Evolutionary conservation across 495 filamentous ascomycete species (phyloP).

Genomic region (Baudoinia panamericana): DNA sequence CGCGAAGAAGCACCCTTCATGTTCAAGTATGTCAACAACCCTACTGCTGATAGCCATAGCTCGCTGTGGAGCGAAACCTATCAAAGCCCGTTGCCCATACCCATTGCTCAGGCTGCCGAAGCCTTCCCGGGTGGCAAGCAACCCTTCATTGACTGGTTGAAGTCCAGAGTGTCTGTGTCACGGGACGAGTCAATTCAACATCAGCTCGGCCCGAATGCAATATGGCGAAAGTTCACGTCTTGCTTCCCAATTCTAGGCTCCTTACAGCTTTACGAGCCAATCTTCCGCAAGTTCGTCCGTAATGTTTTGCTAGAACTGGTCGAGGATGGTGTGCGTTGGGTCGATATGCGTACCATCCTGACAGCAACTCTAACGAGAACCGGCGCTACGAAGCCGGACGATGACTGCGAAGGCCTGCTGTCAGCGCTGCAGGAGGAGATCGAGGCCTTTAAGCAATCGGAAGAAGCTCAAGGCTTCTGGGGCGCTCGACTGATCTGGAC

Average conservation of each 20-base stretch:
- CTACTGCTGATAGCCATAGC: slow-evolving; percentile 8
- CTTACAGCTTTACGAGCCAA: slow-evolving; percentile 79
- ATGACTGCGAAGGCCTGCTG: slow-evolving; percentile 52
- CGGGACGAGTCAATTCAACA: slow-evolving; percentile 61
- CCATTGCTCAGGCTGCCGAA: slow-evolving; percentile 51
- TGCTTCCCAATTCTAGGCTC: slow-evolving; percentile 58
- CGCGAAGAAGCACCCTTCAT: slow-evolving; percentile 36
- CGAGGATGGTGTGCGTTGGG: slow-evolving; percentile 69
- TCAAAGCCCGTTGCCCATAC: slow-evolving; percentile 38
- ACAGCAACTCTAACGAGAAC: slow-evolving; percentile 45
- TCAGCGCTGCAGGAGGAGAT: slow-evolving; percentile 64
- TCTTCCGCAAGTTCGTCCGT: slow-evolving; percentile 63
- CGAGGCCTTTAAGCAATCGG: slow-evolving; percentile 55
- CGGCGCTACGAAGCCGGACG: slow-evolving; percentile 46
- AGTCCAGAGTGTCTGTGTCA: slow-evolving; percentile 53
- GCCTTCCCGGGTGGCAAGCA: slow-evolving; percentile 56
- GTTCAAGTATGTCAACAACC: slow-evolving; percentile 41
- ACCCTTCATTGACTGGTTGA: slow-evolving; percentile 72
- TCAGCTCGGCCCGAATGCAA: slow-evolving; percentile 62
- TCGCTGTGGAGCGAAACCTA: slow-evolving; percentile 55
- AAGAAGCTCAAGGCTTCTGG: slow-evolving; percentile 65
- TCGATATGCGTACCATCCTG: slow-evolving; percentile 54
- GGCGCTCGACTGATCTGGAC: slow-evolving; percentile 86
- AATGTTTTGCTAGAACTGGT: slow-evolving; percentile 52
- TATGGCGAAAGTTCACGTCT: slow-evolving; percentile 65